Conservation (phyloP, 2,329 filamentous ascomycete species). For the Apiospora aurea region DNA sequence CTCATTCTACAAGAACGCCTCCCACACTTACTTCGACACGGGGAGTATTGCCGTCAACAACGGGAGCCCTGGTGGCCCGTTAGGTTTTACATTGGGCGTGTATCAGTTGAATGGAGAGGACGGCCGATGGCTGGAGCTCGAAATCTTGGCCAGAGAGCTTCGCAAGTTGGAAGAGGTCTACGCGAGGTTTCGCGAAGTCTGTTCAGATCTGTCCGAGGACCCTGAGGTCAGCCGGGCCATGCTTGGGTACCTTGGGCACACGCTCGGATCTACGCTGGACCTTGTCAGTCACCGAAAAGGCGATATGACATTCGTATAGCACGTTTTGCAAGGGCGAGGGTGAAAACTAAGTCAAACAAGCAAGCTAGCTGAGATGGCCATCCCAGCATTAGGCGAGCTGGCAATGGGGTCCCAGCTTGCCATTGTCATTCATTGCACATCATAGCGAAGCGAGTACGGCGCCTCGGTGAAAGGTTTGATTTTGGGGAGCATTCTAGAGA, state of each 20-base stretch:
- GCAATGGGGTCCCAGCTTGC: neutral
- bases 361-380: conserved; percentile 1
- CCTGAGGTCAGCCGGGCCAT: conserved; percentile 53
- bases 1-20: conserved; percentile 53
- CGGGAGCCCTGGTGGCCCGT: conserved; percentile 32
- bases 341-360: neutral
- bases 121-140: conserved; percentile 54
- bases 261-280: conserved; percentile 51
- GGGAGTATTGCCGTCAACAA: conserved; percentile 29
- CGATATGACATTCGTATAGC: conserved; percentile 37
- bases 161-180: conserved; percentile 56
- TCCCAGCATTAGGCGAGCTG: neutral
- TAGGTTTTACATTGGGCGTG: conserved; percentile 51
- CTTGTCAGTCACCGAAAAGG: conserved; percentile 48
- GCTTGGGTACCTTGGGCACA: conserved; percentile 53
- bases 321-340: neutral
- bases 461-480: neutral
- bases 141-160: conserved; percentile 56
- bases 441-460: conserved; percentile 21
- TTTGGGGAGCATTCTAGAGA: neutral
- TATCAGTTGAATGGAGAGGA: conserved; percentile 56
- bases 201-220: conserved; percentile 48
- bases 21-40: conserved; percentile 48
- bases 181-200: conserved; percentile 51
- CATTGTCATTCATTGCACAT: conserved; percentile 14